Evolutionary conservation across 495 filamentous ascomycete species (phyloP).

Genomic region (Parmelia sp.): DNA sequence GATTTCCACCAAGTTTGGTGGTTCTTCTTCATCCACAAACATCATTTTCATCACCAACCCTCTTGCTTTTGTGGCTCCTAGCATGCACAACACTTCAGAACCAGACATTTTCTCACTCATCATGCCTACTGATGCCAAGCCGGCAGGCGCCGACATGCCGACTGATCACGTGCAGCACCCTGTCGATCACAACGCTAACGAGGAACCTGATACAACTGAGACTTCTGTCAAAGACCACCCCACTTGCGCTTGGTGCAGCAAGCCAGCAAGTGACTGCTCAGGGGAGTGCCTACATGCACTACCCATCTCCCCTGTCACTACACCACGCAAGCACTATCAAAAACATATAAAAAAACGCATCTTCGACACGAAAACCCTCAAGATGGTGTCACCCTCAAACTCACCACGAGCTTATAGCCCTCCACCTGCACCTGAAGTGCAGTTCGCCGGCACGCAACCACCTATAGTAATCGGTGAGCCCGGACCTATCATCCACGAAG

Average conservation of each 20-base stretch:
- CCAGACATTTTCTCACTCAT: neutral
- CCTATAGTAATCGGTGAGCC: conserved; percentile 52
- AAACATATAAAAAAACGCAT: neutral
- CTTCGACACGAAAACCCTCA: neutral
- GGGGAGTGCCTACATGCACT: neutral
- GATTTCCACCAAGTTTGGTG: conserved; percentile 63
- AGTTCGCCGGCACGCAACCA: conserved; percentile 70
- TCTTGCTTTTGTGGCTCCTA: neutral
- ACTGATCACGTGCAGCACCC: neutral
- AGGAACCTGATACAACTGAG: neutral
- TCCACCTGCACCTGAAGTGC: conserved; percentile 83
- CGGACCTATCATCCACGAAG: conserved; percentile 37
- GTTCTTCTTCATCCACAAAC: conserved; percentile 51
- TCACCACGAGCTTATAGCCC: conserved; percentile 76
- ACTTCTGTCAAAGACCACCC: neutral
- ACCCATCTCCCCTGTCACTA: neutral
- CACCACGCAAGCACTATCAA: neutral
- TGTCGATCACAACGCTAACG: neutral
- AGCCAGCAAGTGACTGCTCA: neutral
- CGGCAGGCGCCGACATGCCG: neutral
- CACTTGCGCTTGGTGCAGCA: neutral
- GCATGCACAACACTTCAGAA: neutral
- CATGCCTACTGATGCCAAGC: neutral
- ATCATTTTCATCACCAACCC: conserved; percentile 9
- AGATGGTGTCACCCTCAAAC: conserved; percentile 50